These are phyloP conservation scores for Boletus eberwhitei DNA, from an alignment of 768 basidiomycete species.

Conservation along the genomic window DNA sequence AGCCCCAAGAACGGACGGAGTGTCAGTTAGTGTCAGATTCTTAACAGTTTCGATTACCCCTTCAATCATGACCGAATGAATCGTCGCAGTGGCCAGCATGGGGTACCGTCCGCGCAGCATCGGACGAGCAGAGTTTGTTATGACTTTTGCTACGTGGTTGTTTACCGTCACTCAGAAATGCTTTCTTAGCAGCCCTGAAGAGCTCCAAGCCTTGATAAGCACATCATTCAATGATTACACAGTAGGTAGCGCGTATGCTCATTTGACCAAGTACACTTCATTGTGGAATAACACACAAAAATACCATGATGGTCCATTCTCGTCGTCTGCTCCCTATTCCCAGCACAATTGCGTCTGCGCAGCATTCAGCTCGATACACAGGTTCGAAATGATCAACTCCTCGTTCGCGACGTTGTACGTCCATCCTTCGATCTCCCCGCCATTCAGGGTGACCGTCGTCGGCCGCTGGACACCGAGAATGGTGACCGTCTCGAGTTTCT, in stretches of 20 bases:
- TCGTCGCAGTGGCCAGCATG: not conserved
- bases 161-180: not conserved
- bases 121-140: not conserved
- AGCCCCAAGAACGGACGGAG: not conserved
- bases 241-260: not conserved
- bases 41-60: not conserved
- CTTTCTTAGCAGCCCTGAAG: not conserved
- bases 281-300: not conserved
- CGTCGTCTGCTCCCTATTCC: constrained; percentile 15
- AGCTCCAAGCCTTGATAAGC: too few species aligned
- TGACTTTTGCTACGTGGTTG: not conserved
- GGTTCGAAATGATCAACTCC: constrained; percentile 39
- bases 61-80: not conserved
- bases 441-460: constrained; percentile 37
- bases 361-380: constrained; percentile 44
- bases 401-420: constrained; percentile 37
- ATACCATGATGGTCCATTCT: not conserved
- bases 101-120: not conserved
- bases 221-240: not conserved
- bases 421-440: constrained; percentile 35
- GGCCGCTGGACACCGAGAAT: constrained; percentile 56
- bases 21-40: not conserved
- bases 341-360: constrained; percentile 33
- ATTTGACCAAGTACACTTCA: not conserved
- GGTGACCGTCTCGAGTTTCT: constrained; percentile 50